Percentiles rank a stretch among this genome's conserved stretches.
phyloP scores from a whole-genome alignment of 805 yeast species.

The Candida endomychidarum region DNA sequence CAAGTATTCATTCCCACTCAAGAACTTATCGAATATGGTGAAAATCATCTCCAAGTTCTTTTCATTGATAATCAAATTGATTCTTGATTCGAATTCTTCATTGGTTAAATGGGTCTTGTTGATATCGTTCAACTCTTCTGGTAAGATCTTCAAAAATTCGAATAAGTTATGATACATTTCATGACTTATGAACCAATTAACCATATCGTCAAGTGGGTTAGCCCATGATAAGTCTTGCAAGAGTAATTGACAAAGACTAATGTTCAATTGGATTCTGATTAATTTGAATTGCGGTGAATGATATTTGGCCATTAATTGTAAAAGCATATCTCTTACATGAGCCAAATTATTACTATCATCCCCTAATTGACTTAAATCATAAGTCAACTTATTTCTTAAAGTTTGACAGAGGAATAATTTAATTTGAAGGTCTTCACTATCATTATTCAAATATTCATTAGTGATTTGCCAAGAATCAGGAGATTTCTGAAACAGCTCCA shows the following conservation, averaged over 20 bases:
- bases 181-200: slow-evolving; percentile 22
- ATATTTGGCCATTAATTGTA: slow-evolving; percentile 55
- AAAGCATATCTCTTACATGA: slow-evolving; percentile 66
- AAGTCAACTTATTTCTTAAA: slow-evolving; percentile 76
- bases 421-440: slow-evolving; percentile 33
- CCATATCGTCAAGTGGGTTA: slow-evolving; percentile 52
- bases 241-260: slow-evolving; percentile 79
- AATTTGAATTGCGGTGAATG: slow-evolving; percentile 40
- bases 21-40: slow-evolving; percentile 54
- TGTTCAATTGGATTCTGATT: slow-evolving; percentile 78
- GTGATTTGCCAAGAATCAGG: slow-evolving; percentile 76
- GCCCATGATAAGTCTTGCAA: slow-evolving; percentile 77
- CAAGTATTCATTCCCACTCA: slow-evolving; percentile 30
- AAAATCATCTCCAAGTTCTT: slow-evolving; percentile 69
- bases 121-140: slow-evolving; percentile 84
- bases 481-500: slow-evolving; percentile 83
- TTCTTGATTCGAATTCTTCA: slow-evolving; percentile 71
- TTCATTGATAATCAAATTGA: slow-evolving; percentile 52
- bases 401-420: slow-evolving; percentile 91
- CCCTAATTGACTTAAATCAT: slow-evolving; percentile 80
- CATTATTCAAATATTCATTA: slow-evolving; percentile 50
- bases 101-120: slow-evolving; percentile 77
- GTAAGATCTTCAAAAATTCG: slow-evolving; percentile 81
- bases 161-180: slow-evolving; percentile 43
- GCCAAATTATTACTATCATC: slow-evolving; percentile 50